Evolutionary conservation across 106 monocot species (phyloP).

Genomic region (Narthecium ossifragum): DNA sequence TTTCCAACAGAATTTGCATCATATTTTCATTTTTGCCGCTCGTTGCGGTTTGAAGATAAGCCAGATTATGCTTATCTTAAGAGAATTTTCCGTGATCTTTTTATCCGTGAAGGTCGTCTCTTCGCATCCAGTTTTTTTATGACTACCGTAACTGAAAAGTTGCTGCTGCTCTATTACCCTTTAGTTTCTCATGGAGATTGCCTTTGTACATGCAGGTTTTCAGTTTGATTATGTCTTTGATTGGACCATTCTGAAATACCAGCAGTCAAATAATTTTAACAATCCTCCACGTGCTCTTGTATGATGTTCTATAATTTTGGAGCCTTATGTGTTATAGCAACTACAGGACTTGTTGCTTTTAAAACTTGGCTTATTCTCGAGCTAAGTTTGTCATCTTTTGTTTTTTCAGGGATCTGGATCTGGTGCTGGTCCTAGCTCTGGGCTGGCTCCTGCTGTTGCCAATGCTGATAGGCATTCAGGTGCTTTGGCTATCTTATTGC

Average conservation of each 20-base stretch:
- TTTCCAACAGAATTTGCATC: constrained; percentile 30
- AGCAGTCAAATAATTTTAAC: constrained; percentile 14
- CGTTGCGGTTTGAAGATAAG: constrained; percentile 21
- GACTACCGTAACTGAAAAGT: not conserved
- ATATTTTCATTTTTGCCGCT: constrained; percentile 25
- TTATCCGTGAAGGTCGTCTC: constrained; percentile 24
- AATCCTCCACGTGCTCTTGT: constrained; percentile 16
- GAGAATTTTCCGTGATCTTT: constrained; percentile 31
- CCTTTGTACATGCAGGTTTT: not conserved
- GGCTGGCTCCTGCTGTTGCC: constrained; percentile 10
- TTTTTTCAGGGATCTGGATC: constrained; percentile 6
- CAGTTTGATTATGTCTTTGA: constrained; percentile 4
- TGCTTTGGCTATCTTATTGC: not conserved
- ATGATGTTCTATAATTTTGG: constrained; percentile 1
- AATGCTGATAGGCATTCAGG: constrained; percentile 23
- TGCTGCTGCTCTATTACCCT: too few relatives aligned
- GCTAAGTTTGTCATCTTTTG: not conserved
- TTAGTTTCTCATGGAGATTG: not conserved
- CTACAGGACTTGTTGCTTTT: too few relatives aligned
- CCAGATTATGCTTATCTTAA: constrained; percentile 36
- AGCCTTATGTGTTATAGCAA: too few relatives aligned
- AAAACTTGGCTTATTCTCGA: not conserved
- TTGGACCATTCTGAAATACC: constrained; percentile 1
- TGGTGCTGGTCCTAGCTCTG: constrained; percentile 27
- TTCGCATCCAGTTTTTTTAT: not conserved